Conservation (phyloP, 768 basidiomycete genomes). For the Rhizopogon vesiculosus region DNA sequence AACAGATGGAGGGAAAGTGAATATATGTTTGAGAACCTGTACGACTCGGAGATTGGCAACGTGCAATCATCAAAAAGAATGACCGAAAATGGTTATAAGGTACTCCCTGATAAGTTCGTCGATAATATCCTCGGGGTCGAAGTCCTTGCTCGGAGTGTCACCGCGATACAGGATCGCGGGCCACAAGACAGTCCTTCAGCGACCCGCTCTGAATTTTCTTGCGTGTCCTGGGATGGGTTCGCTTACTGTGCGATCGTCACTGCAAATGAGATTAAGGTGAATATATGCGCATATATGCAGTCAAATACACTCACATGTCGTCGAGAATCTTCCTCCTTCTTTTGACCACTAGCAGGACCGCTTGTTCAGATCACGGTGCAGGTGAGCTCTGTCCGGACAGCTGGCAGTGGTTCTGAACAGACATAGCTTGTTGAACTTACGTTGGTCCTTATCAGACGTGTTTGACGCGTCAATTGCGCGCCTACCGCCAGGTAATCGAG, state of each 20-base stretch:
- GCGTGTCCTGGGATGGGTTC: not conserved
- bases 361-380: not conserved
- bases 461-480: not conserved
- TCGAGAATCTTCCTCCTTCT: conserved; percentile 1
- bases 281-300: conserved; percentile 3
- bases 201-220: not conserved
- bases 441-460: not conserved
- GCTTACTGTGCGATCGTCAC: not conserved
- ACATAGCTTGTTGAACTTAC: not conserved
- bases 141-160: not conserved
- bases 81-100: not conserved
- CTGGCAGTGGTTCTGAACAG: too few species aligned
- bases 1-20: not conserved
- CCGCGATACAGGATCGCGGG: conserved; percentile 2
- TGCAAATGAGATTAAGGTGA: not conserved
- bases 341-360: not conserved
- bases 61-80: not conserved
- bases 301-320: not conserved
- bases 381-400: not conserved
- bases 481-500: not conserved
- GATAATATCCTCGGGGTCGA: not conserved
- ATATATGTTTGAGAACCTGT: not conserved
- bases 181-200: not conserved
- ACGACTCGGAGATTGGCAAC: not conserved
- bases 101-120: not conserved